Evolutionary conservation across 2,329 filamentous ascomycete species (phyloP).

Genomic region (Neurospora crassa): DNA sequence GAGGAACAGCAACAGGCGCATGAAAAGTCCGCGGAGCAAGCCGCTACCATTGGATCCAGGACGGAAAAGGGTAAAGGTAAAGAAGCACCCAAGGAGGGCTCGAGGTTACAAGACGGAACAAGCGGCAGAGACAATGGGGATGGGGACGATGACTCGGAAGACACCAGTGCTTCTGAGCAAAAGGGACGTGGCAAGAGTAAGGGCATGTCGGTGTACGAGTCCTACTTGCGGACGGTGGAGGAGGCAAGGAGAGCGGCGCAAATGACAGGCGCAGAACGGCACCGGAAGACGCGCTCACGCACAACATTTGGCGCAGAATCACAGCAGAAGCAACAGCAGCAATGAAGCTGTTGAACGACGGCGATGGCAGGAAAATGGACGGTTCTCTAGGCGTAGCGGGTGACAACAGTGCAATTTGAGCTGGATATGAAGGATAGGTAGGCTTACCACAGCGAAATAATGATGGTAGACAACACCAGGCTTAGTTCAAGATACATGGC

Average conservation of each 20-base stretch:
- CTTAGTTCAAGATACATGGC: background rate
- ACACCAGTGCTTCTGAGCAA: background rate
- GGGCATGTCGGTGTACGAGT: background rate
- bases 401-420: background rate
- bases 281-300: background rate
- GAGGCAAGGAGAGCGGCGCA: background rate
- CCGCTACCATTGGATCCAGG: constrained; percentile 1
- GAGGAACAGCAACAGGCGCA: background rate
- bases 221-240: background rate
- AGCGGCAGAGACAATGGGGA: constrained; percentile 1
- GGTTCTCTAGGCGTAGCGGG: background rate
- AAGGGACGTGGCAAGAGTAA: background rate
- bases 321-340: background rate
- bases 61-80: constrained; percentile 1
- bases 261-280: background rate
- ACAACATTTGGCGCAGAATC: background rate
- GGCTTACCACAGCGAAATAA: background rate
- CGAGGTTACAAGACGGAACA: background rate
- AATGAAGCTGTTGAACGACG: background rate
- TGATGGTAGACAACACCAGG: background rate
- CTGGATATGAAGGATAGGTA: background rate
- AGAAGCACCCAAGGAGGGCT: constrained; percentile 1
- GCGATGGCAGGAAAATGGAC: background rate
- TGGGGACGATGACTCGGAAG: background rate
- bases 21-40: background rate